These are phyloP conservation scores for Novakomyces olei DNA, from an alignment of 805 yeast genomes.

Conservation along the genomic window DNA sequence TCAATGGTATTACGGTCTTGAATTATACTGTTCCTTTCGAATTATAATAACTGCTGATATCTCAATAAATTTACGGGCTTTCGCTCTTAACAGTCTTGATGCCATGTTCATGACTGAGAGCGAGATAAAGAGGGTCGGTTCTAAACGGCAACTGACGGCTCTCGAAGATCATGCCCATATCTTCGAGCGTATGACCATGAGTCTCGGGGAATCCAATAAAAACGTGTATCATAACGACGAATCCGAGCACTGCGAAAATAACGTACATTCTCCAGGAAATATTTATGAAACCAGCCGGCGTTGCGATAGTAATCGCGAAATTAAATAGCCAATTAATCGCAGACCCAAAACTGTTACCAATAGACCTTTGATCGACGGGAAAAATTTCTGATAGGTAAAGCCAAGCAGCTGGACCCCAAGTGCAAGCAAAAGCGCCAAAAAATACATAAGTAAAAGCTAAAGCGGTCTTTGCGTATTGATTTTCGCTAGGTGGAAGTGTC, in stretches of 20 bases:
- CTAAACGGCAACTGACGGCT: no score
- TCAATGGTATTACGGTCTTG: no score
- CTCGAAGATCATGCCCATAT: no score
- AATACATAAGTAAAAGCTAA: constrained; percentile 72
- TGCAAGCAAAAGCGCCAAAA: constrained; percentile 81
- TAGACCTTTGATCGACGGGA: constrained; percentile 80
- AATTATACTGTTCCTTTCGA: no score
- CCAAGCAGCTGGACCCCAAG: constrained; percentile 97
- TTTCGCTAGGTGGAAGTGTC: constrained; percentile 23
- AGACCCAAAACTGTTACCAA: constrained; percentile 77
- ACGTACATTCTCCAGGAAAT: no score
- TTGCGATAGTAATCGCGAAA: constrained; percentile 67
- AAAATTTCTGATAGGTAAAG: constrained; percentile 89
- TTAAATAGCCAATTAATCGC: constrained; percentile 94
- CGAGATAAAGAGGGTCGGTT: no score
- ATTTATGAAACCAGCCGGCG: no score
- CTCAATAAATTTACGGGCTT: no score
- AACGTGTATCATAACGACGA: constrained; percentile 23
- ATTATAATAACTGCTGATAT: no score
- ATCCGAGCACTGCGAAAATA: constrained; percentile 34
- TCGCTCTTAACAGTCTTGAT: no score
- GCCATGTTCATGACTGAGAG: no score
- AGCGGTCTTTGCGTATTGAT: constrained; percentile 52
- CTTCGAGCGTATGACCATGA: constrained; percentile 69
- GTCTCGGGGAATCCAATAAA: constrained; percentile 68